Percentiles rank a stretch among this genome's conserved stretches.
Evolutionary conservation across 345 rosid genomes (phyloP).

Genomic region (Boechera divaricarpa): DNA sequence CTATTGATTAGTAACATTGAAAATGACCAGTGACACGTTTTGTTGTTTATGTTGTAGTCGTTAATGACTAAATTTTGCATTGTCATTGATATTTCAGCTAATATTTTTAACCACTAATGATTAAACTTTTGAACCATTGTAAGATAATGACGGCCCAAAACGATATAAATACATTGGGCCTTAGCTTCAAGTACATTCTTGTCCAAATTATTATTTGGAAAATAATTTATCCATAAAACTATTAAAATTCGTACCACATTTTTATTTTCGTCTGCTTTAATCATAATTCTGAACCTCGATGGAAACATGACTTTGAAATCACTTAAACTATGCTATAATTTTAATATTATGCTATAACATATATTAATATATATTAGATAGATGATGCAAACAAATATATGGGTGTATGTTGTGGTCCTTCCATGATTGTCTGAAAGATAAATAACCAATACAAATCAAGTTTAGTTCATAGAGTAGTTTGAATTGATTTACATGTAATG

Average conservation of each 20-base stretch:
- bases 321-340: conserved; percentile 7
- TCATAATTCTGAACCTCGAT: conserved; percentile 10
- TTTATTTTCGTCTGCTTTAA: neutral
- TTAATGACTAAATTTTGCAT: too few species aligned
- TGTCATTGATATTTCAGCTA: too few species aligned
- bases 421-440: conserved; percentile 25
- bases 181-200: neutral
- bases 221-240: neutral
- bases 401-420: conserved; percentile 46
- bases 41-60: too few species aligned
- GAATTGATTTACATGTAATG: conserved; percentile 17
- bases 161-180: neutral
- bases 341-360: conserved; percentile 4
- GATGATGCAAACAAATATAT: conserved; percentile 27
- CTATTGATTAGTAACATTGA: too few species aligned
- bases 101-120: too few species aligned
- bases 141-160: too few species aligned
- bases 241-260: neutral
- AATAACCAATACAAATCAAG: conserved; percentile 37
- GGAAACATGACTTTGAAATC: conserved; percentile 41
- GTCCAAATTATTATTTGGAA: neutral
- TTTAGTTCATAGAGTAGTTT: conserved; percentile 26
- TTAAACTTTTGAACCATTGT: too few species aligned
- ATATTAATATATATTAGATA: neutral
- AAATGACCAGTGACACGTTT: too few species aligned